Evolutionary conservation across 441 rosid species (phyloP).

Genomic region (Aleurites moluccanus): DNA sequence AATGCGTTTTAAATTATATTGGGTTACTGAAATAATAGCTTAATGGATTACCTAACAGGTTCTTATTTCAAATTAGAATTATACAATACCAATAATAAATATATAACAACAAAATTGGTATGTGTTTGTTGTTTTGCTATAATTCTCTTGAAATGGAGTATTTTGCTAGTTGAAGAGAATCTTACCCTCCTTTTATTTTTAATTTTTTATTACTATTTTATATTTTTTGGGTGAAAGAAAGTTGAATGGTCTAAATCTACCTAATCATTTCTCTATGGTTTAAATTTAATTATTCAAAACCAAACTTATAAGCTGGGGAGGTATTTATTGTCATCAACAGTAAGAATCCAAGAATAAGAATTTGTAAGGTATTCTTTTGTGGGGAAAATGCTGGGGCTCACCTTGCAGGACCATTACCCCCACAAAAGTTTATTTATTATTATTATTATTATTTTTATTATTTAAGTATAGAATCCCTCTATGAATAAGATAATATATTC

Average conservation of each 20-base stretch:
- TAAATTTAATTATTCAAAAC: not conserved
- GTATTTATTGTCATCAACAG: no score
- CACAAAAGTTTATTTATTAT: no score
- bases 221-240: not conserved
- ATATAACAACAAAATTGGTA: not conserved
- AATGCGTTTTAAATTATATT: no score
- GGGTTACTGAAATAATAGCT: no score
- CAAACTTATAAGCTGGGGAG: not conserved
- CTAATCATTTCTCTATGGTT: slow-evolving; percentile 21
- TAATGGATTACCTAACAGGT: no score
- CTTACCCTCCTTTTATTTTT: not conserved
- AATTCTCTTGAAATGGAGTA: not conserved
- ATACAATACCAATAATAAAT: no score
- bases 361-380: not conserved
- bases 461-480: no score
- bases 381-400: no score
- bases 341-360: not conserved
- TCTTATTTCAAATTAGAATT: no score
- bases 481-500: no score
- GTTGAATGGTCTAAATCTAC: slow-evolving; percentile 26
- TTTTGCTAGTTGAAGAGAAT: not conserved
- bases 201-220: not conserved
- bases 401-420: no score
- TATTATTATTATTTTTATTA: no score
- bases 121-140: slow-evolving; percentile 3